Evolutionary conservation across 306 rosid species (phyloP).

Genomic region (Mucuna pruriens): DNA sequence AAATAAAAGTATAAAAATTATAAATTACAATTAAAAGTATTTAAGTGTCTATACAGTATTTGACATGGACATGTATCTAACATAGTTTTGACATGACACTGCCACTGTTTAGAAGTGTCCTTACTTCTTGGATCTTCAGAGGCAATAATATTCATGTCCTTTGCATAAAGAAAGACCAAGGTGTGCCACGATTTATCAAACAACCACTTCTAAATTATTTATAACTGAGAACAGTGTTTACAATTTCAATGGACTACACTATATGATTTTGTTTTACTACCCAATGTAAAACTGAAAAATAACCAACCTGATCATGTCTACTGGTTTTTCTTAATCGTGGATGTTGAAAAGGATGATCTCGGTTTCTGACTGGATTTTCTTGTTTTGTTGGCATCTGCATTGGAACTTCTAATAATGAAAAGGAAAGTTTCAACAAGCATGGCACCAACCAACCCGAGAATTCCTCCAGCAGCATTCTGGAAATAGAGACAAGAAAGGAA

Average conservation of each 20-base stretch:
- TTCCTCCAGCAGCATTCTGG: constrained; percentile 94
- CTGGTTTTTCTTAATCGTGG: constrained; percentile 70
- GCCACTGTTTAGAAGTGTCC: background rate
- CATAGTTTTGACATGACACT: background rate
- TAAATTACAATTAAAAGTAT: background rate
- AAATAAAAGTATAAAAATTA: background rate
- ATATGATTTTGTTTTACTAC: constrained; percentile 7
- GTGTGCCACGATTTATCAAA: background rate
- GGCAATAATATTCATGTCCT: background rate
- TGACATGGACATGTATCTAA: background rate
- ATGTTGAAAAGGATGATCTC: constrained; percentile 52
- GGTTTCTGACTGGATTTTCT: constrained; percentile 52
- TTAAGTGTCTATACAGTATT: background rate
- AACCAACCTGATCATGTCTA: constrained; percentile 46
- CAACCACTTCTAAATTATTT: constrained; percentile 11
- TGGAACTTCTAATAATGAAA: constrained; percentile 69
- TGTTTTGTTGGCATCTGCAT: constrained; percentile 41
- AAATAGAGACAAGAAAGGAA: constrained; percentile 26
- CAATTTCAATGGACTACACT: constrained; percentile 24
- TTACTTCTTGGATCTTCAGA: background rate
- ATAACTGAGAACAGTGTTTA: constrained; percentile 19
- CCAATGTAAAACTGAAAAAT: constrained; percentile 30
- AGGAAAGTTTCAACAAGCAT: constrained; percentile 95
- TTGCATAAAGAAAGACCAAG: constrained; percentile 4
- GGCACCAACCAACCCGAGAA: constrained; percentile 80